Evolutionary conservation across 768 basidiomycete genomes (phyloP).

Genomic region (Russula virescens): DNA sequence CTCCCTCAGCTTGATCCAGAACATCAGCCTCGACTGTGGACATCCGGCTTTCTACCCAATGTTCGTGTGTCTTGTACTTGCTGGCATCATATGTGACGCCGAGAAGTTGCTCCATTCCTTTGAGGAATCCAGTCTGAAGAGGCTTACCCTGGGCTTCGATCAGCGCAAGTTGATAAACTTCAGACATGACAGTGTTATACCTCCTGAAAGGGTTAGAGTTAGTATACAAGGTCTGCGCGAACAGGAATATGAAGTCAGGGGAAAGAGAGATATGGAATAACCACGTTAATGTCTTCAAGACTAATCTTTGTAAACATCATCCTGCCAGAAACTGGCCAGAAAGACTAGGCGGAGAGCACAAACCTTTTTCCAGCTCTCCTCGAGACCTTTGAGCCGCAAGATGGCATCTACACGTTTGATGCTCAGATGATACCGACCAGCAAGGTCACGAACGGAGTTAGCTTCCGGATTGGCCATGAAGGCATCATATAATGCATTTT

Average conservation of each 20-base stretch:
- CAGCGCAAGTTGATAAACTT: constrained; percentile 12
- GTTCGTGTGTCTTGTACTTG: constrained; percentile 15
- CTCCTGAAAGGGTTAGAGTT: constrained; percentile 26
- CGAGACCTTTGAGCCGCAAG: constrained; percentile 73
- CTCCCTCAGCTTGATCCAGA: constrained; percentile 51
- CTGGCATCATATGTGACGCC: constrained; percentile 40
- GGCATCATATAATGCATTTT: constrained; percentile 51
- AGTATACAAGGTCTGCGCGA: constrained; percentile 10
- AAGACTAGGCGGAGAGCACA: constrained; percentile 27
- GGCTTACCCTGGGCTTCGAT: constrained; percentile 43
- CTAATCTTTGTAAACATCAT: constrained; percentile 80
- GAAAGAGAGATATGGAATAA: constrained; percentile 41
- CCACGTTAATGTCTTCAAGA: constrained; percentile 83
- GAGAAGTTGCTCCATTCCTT: constrained; percentile 76
- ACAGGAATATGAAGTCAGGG: constrained; percentile 25
- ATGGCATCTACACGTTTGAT: constrained; percentile 81
- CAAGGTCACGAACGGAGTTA: constrained; percentile 54
- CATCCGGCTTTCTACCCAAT: constrained; percentile 31
- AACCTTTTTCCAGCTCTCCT: constrained; percentile 67
- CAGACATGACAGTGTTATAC: constrained; percentile 3
- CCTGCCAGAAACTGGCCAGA: constrained; percentile 21
- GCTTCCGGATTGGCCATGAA: constrained; percentile 53
- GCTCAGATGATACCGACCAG: constrained; percentile 58
- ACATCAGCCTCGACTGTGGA: constrained; percentile 58
- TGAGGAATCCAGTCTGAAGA: constrained; percentile 73